Evolutionary conservation across 306 rosid genomes (phyloP).

Genomic region (Prunus salicina): DNA sequence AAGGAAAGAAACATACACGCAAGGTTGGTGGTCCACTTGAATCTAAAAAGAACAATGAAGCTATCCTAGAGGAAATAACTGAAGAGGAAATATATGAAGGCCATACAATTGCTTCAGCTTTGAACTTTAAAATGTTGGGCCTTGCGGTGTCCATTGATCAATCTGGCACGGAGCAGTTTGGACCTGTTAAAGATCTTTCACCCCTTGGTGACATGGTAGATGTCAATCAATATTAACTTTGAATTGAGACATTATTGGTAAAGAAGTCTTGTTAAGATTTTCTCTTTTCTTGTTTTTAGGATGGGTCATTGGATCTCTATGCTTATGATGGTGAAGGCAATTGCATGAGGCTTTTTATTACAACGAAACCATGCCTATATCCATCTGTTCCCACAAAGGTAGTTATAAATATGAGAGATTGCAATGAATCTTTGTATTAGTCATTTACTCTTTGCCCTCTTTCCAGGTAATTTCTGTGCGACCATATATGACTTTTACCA

Average conservation of each 20-base stretch:
- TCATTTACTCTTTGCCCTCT: slow-evolving; percentile 1
- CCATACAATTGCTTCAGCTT: slow-evolving; percentile 74
- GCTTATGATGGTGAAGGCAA: slow-evolving; percentile 77
- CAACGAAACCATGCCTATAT: slow-evolving; percentile 80
- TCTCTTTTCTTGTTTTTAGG: slow-evolving; percentile 43
- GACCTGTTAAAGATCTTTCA: slow-evolving; percentile 77
- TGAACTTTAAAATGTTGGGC: slow-evolving; percentile 74
- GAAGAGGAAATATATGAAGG: slow-evolving; percentile 85
- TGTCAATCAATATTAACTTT: slow-evolving; percentile 10
- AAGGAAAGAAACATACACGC: slow-evolving; percentile 50
- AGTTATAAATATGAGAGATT: slow-evolving; percentile 20
- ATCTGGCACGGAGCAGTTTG: slow-evolving; percentile 63
- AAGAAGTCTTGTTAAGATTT: not conserved
- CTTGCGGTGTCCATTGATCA: slow-evolving; percentile 71
- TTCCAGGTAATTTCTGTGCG: slow-evolving; percentile 77
- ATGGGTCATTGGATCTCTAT: slow-evolving; percentile 81
- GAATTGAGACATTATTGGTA: not conserved
- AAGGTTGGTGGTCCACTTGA: slow-evolving; percentile 46
- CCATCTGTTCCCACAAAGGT: slow-evolving; percentile 95
- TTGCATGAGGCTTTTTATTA: slow-evolving; percentile 69
- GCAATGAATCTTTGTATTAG: slow-evolving; percentile 8
- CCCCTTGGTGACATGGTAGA: slow-evolving; percentile 88
- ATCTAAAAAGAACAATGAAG: slow-evolving; percentile 47
- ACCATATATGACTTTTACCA: slow-evolving; percentile 91
- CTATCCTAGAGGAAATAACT: slow-evolving; percentile 68